Evolutionary conservation across 495 filamentous ascomycete species (phyloP).

Genomic region (Lepraria neglecta): DNA sequence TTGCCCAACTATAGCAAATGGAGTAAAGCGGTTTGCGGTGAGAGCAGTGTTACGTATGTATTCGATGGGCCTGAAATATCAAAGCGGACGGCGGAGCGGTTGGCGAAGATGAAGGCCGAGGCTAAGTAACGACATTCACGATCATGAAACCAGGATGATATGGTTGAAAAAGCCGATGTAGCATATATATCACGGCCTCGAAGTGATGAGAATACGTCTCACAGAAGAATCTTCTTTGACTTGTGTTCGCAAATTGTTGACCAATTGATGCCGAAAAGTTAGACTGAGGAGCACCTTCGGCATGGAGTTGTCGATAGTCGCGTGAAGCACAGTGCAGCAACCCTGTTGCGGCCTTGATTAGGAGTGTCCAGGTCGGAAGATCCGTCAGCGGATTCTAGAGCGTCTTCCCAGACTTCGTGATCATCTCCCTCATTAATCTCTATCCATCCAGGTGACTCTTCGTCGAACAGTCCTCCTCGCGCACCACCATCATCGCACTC

Average conservation of each 20-base stretch:
- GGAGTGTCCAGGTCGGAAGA: no score
- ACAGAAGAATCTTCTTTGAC: background rate
- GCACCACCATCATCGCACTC: no score
- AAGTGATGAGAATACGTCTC: background rate
- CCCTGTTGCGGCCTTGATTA: no score
- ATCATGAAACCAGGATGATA: background rate
- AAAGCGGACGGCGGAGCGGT: background rate
- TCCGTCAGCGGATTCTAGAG: no score
- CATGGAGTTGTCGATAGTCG: no score
- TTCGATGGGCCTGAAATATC: constrained; percentile 15
- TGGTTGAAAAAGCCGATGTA: background rate
- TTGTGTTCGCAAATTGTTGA: background rate
- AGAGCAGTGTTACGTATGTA: constrained; percentile 16
- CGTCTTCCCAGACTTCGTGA: no score
- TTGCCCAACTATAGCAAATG: constrained; percentile 22
- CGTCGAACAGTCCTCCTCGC: no score
- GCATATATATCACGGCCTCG: background rate
- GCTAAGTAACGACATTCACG: background rate
- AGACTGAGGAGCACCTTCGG: no score
- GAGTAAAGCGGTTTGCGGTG: constrained; percentile 18
- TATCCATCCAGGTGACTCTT: no score
- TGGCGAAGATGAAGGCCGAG: constrained; percentile 19
- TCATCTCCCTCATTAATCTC: no score
- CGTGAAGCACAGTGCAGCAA: no score
- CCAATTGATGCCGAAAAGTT: background rate